These are phyloP conservation scores for Trichoderma endophyticum DNA, from an alignment of 2,329 filamentous ascomycete genomes.

Conservation along the genomic window DNA sequence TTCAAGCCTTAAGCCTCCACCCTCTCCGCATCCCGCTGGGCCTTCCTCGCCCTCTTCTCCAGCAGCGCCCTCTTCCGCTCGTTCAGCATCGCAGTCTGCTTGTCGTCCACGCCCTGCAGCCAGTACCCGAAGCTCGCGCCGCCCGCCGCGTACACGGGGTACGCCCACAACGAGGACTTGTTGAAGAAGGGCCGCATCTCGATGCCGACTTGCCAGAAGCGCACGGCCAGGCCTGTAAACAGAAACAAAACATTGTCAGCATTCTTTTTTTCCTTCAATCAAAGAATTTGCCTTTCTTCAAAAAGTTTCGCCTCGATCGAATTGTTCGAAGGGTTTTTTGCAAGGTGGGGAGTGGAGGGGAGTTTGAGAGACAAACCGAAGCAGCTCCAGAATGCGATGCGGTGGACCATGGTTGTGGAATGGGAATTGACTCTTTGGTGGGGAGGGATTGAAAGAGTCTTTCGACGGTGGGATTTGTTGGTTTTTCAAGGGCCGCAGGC, in stretches of 20 bases:
- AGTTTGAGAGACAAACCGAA: constrained; percentile 66
- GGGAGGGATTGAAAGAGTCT: background rate
- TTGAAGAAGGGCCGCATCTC: constrained; percentile 96
- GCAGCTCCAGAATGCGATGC: constrained; percentile 79
- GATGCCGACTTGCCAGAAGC: constrained; percentile 95
- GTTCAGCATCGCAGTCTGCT: constrained; percentile 71
- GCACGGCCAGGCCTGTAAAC: constrained; percentile 76
- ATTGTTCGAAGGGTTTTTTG: background rate
- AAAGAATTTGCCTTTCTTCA: too few relatives aligned
- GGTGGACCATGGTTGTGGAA: constrained; percentile 53
- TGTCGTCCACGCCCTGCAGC: constrained; percentile 84
- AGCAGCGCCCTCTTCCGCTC: constrained; percentile 78
- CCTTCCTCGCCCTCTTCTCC: constrained; percentile 79
- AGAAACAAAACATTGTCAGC: background rate
- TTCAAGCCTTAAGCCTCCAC: constrained; percentile 10
- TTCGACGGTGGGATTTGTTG: background rate
- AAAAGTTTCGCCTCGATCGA: too few relatives aligned
- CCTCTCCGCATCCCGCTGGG: constrained; percentile 35
- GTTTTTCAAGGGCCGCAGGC: constrained; percentile 12
- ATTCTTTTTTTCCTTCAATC: too few relatives aligned
- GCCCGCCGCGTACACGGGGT: constrained; percentile 81
- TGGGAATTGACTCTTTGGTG: background rate
- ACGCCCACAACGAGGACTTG: constrained; percentile 80
- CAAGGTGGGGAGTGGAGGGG: background rate
- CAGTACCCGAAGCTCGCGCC: constrained; percentile 96